Base-by-base conservation (phyloP, 768 basidiomycete species). In the Rhizopogon roseolus region DNA sequence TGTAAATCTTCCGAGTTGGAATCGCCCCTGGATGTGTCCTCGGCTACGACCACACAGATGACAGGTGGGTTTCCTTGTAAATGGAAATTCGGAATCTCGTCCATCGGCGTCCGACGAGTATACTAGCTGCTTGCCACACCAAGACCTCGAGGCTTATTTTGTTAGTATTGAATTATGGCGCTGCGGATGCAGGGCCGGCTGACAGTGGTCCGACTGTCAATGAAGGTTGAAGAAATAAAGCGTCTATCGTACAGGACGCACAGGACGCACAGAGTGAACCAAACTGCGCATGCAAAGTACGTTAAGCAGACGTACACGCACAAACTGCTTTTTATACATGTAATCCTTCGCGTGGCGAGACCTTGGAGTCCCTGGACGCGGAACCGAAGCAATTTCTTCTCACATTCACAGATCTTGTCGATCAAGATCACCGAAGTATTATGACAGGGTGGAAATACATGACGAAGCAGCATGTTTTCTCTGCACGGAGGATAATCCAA, bases 111-210 rank as follows among this genome's bases (percentile, higher is more conserved):
- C 68, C 56, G 62, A 57, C 61, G 63, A 67, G 60, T 61, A 54
- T 62, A 60, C 65, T 67, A 55, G 40, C 50, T 55, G 43, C 40
- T 19, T 46, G 63, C 65, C 67, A 60, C 69, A 69, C 67, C 52
- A 34, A 65, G 59, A 59, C 67, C 67, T 67, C 67, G 67, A 70
- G 67, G 67, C 56, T 56, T 56, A 41, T 60, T 50, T 55, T 52
- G 4, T 69, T 65, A 64, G 66, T n/a, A n/a, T n/a, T n/a, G 68
- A 68, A 68, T 59, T 63, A 40, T 50, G 25, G 32, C 56, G 60
- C 64, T 70, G 65, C 64, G 59, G 34, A 51, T 46, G 60, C 67
- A 71, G 67, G 69, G 67, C 63, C 70, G 67, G 25, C 56, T 50
- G n/a, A n/a, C n/a, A n/a, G 40, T 53, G 56, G 51, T 57, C 54